Base-by-base conservation (phyloP, 1,284 basidiomycete species). In the Phlebopus sp. region DNA sequence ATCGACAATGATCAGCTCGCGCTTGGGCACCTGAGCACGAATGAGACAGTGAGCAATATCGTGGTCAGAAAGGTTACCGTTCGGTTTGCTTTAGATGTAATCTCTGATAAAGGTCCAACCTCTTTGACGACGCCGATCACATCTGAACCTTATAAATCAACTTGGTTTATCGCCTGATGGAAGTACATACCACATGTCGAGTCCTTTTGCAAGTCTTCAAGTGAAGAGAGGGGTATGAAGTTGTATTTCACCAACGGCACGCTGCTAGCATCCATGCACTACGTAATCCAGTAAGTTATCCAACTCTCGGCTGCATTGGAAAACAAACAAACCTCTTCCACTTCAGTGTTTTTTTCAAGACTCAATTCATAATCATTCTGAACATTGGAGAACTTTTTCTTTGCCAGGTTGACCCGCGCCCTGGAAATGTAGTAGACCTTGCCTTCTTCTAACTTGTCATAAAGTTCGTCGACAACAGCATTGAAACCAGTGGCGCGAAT, bases 401-500 rank as follows among this genome's bases (percentile, higher is more conserved):
- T 99, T 38, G 96, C 95, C 27, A 98, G 84, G 63, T 92, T 91
- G 62, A 99, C 88, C 46, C 90, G 82, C 7, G 90, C 96, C 60
- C 90, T 92, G 1, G 91, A 92, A 52, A 99, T 78, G 63, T 81
- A 92, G 69, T 94, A 99, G 9, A 96, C 94, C 66, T 95, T 94
- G 46, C 90, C 91, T 66, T 97, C 95, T 59, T 96, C 81, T 13
- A 99, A 66, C 57, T 84, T 79, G 17, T 89, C 81, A 71, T 90
- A 97, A 42, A 95, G 78, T 38, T 84, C 80, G 63, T 96, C 93
- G 31, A 90, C 93, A 2, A 80, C 82, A 27, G 86, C 76, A 63
- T 98, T 98, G 77, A 99, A 99, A 7, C 78, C 95, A 2, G 96
- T 98, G 0, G 79, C 95, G 47, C 85, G 79, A 60, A 97, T 97